Percentiles rank a stretch among this genome's conserved stretches.
phyloP scores from a whole-genome alignment of 345 rosid genomes.

The Sisymbrium altissimum region DNA sequence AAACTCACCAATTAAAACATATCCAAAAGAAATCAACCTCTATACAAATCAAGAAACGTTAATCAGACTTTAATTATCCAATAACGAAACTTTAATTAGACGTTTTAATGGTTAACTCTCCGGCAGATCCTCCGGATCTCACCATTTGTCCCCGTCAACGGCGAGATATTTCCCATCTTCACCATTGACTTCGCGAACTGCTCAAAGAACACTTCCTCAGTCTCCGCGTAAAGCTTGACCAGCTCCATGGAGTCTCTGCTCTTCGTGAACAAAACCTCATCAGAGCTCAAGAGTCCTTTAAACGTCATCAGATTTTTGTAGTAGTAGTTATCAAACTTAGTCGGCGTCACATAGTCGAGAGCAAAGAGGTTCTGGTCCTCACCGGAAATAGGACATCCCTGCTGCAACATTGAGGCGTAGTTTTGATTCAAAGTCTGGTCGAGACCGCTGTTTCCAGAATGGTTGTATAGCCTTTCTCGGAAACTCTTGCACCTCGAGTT shows the following conservation, averaged over 20 bases:
- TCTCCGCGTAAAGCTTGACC: constrained; percentile 44
- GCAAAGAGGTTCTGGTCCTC: constrained; percentile 49
- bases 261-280: constrained; percentile 52
- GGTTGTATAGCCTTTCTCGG: constrained; percentile 64
- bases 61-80: neutral
- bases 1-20: neutral
- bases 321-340: constrained; percentile 56
- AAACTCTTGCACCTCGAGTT: constrained; percentile 52
- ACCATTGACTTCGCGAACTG: constrained; percentile 62
- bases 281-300: constrained; percentile 57
- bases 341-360: constrained; percentile 55
- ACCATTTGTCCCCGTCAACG: constrained; percentile 50
- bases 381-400: constrained; percentile 49
- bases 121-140: constrained; percentile 58
- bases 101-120: constrained; percentile 36
- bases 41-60: constrained; percentile 3
- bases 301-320: constrained; percentile 54
- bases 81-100: neutral
- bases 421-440: constrained; percentile 45
- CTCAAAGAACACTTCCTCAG: constrained; percentile 45
- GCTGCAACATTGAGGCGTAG: constrained; percentile 44
- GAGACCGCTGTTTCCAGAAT: constrained; percentile 52
- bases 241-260: constrained; percentile 38
- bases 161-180: constrained; percentile 56
- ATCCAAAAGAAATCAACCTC: neutral